phyloP scores from a whole-genome alignment of 2,329 filamentous ascomycete genomes.

The Pseudogymnoascus sp. region DNA sequence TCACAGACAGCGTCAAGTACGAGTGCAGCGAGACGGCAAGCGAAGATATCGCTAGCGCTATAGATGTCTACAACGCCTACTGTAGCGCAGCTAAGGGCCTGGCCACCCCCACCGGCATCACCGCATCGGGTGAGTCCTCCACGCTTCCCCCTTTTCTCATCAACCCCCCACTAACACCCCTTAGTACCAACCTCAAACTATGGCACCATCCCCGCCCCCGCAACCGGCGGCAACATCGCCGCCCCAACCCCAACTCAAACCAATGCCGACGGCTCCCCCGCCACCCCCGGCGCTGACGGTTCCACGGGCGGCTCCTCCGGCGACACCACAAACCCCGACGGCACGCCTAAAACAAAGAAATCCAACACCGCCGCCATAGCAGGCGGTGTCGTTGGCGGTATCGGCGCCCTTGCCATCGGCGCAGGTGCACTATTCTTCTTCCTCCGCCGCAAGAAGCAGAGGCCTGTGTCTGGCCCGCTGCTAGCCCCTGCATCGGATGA shows the following conservation, averaged over 20 bases:
- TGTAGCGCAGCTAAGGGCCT: conserved; percentile 40
- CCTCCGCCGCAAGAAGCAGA: not conserved
- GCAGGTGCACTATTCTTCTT: not conserved
- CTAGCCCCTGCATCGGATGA: not conserved
- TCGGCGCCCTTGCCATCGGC: not conserved
- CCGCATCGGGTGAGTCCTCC: conserved; percentile 29
- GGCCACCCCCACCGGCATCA: conserved; percentile 33
- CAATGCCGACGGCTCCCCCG: not conserved
- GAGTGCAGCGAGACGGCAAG: conserved; percentile 37
- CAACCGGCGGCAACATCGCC: not conserved
- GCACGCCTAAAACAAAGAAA: not conserved
- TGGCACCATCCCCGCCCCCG: not conserved
- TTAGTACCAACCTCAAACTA: not conserved
- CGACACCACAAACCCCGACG: not conserved
- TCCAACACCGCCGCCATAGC: not conserved
- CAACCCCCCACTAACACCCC: not conserved
- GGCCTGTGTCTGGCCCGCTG: not conserved
- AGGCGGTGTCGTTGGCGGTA: not conserved
- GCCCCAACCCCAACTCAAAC: not conserved
- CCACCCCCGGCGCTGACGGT: not conserved
- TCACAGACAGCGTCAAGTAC: conserved; percentile 38
- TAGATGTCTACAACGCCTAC: conserved; percentile 38
- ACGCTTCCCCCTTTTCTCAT: not conserved
- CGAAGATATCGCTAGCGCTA: conserved; percentile 38
- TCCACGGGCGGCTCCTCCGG: not conserved